Evolutionary conservation across 306 rosid species (phyloP).

Genomic region (Astragalus membranaceus): DNA sequence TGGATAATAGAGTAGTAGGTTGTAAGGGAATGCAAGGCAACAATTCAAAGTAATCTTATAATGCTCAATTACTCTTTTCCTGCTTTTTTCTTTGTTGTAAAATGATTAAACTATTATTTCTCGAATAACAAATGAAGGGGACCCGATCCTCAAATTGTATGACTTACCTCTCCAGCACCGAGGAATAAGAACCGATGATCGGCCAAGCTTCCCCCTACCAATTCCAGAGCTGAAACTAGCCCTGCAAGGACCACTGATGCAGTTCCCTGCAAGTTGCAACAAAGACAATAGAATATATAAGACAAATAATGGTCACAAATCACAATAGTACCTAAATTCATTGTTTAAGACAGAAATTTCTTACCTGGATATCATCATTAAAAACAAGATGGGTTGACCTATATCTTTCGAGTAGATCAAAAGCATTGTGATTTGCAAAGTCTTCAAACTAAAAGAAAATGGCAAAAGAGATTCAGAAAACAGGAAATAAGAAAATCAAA

Average conservation of each 20-base stretch:
- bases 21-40: neutral
- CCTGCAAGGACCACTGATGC: constrained; percentile 99
- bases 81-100: neutral
- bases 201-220: constrained; percentile 65
- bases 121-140: neutral
- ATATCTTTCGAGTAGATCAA: constrained; percentile 78
- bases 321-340: neutral
- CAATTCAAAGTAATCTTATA: neutral
- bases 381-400: constrained; percentile 92
- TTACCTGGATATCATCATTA: constrained; percentile 92
- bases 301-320: neutral
- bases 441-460: constrained; percentile 73
- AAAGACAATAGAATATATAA: constrained; percentile 1
- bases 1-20: neutral
- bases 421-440: constrained; percentile 99
- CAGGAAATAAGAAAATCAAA: neutral
- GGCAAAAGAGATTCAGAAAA: constrained; percentile 21
- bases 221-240: constrained; percentile 58
- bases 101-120: neutral
- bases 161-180: constrained; percentile 93
- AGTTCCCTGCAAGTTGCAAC: constrained; percentile 63
- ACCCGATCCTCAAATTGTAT: neutral
- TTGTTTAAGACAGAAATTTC: neutral
- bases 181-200: constrained; percentile 86
- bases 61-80: neutral